Conservation (phyloP, 1,284 basidiomycete genomes). For the Thelephora terrestris region DNA sequence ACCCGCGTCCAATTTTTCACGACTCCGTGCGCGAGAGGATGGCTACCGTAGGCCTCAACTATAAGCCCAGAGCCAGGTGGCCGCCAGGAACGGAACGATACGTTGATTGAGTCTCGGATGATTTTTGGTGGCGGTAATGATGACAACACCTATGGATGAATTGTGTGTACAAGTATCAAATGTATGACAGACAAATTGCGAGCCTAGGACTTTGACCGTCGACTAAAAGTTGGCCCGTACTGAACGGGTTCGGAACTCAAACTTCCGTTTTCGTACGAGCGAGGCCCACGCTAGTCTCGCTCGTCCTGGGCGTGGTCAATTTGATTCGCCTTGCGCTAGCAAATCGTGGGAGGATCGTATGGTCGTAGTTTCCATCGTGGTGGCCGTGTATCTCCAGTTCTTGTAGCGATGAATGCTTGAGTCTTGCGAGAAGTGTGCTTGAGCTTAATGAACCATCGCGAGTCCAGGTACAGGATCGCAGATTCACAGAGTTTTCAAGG, state of each 20-base stretch:
- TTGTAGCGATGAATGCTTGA: slow-evolving; percentile 1
- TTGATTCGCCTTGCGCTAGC: slow-evolving; percentile 31
- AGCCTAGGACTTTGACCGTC: no score
- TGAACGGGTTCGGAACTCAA: no score
- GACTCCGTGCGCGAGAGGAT: slow-evolving; percentile 43
- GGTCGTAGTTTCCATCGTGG: slow-evolving; percentile 42
- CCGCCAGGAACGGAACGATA: slow-evolving; percentile 35
- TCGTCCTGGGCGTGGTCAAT: slow-evolving; percentile 71
- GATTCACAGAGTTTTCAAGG: no score
- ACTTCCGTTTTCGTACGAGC: no score
- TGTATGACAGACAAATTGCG: no score
- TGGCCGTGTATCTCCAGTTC: slow-evolving; percentile 65
- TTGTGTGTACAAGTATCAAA: no score
- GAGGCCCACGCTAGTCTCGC: no score
- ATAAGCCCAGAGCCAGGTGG: slow-evolving; percentile 42
- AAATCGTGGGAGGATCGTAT: slow-evolving; percentile 38
- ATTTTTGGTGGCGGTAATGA: no score
- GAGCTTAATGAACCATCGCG: slow-evolving; percentile 60
- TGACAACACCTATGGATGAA: no score
- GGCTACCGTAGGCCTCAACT: slow-evolving; percentile 31
- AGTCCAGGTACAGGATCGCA: slow-evolving; percentile 61
- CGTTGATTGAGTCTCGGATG: slow-evolving; percentile 33
- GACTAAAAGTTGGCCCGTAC: no score
- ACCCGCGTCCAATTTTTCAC: slow-evolving; percentile 38
- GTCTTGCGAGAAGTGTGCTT: slow-evolving; percentile 41